A percentile compares a stretch with the other conserved stretches of the same genome.
Conservation (phyloP, 805 yeast species). For the Priceomyces medius region DNA sequence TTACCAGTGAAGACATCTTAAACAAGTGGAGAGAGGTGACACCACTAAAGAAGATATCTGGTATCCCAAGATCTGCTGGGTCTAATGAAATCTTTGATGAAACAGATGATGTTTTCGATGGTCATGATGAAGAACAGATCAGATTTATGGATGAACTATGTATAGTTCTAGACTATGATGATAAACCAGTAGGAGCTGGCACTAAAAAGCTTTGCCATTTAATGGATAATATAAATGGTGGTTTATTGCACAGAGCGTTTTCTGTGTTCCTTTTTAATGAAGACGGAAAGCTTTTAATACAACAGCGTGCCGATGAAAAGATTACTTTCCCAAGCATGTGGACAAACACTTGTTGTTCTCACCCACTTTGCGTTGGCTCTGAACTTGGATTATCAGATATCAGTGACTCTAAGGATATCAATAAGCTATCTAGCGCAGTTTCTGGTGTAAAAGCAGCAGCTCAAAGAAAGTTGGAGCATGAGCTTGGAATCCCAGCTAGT, state of each 20-base stretch:
- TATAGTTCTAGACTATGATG: slow-evolving; percentile 87
- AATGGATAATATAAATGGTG: slow-evolving; percentile 81
- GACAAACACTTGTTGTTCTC: slow-evolving; percentile 99
- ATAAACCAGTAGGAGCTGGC: slow-evolving; percentile 86
- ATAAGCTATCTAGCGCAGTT: slow-evolving; percentile 56
- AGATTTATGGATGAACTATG: slow-evolving; percentile 95
- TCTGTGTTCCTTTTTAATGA: slow-evolving; percentile 90
- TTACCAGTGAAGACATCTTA: slow-evolving; percentile 51
- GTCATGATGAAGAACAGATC: slow-evolving; percentile 93
- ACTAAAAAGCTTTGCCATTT: slow-evolving; percentile 88
- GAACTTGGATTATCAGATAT: slow-evolving; percentile 61
- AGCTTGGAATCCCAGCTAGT: slow-evolving; percentile 72
- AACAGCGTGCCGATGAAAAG: slow-evolving; percentile 94
- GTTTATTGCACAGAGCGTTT: slow-evolving; percentile 92
- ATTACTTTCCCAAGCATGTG: slow-evolving; percentile 96
- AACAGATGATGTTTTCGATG: slow-evolving; percentile 55
- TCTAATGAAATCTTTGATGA: slow-evolving; percentile 24
- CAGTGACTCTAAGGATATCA: slow-evolving; percentile 15
- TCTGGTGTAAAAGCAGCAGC: slow-evolving; percentile 86
- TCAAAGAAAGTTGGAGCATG: slow-evolving; percentile 87
- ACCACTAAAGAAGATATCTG: slow-evolving; percentile 60
- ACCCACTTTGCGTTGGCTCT: slow-evolving; percentile 80
- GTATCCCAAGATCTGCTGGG: slow-evolving; percentile 49
- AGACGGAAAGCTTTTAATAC: slow-evolving; percentile 73
- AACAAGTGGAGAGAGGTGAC: slow-evolving; percentile 64